A percentile compares a stretch with the other conserved stretches of the same genome.
phyloP scores from a whole-genome alignment of 148 eudicot genomes.

The Euryodendron excelsum region DNA sequence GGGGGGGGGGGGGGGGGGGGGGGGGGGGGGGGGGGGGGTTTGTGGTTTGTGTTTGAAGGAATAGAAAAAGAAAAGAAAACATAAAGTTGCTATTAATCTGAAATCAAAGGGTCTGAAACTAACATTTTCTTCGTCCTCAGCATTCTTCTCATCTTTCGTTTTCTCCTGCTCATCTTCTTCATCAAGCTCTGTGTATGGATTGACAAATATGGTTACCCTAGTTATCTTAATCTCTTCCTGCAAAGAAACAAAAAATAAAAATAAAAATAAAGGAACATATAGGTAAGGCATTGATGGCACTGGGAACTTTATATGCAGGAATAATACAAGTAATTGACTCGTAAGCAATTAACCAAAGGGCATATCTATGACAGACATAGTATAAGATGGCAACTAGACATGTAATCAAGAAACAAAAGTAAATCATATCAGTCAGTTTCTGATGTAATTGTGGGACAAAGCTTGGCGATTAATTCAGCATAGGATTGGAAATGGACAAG shows the following conservation, averaged over 20 bases:
- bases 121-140: constrained; percentile 74
- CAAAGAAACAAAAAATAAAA: constrained; percentile 16
- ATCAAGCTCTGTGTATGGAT: constrained; percentile 84
- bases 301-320: background rate
- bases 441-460: too few species aligned
- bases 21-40: too few species aligned
- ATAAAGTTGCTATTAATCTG: background rate
- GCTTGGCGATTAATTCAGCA: background rate
- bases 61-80: background rate
- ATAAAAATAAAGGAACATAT: background rate
- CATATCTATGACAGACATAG: background rate
- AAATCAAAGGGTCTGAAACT: constrained; percentile 21
- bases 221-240: constrained; percentile 96
- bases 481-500: background rate
- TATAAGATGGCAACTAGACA: background rate
- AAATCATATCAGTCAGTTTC: too few species aligned
- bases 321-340: background rate
- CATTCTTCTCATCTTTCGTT: constrained; percentile 47
- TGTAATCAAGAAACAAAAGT: background rate
- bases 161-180: constrained; percentile 74
- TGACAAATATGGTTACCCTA: constrained; percentile 64
- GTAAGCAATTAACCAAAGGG: background rate
- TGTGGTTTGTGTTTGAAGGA: too few species aligned
- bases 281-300: background rate
- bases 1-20: too few species aligned